phyloP scores from a whole-genome alignment of 2,329 filamentous ascomycete species.

The Stagonosporopsis vannaccii region DNA sequence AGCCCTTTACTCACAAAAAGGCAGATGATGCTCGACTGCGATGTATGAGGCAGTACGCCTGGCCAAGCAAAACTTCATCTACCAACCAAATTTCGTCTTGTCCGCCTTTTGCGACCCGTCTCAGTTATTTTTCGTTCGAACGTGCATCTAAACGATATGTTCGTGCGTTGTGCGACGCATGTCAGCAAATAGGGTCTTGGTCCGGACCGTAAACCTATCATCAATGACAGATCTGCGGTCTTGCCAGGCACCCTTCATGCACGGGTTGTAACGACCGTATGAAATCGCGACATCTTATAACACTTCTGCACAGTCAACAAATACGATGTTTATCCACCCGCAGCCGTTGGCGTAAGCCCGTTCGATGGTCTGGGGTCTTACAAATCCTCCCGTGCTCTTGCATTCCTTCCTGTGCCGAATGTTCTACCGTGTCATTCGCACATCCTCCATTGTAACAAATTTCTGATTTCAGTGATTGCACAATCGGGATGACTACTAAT shows the following conservation, averaged over 20 bases:
- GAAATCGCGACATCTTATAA: neutral
- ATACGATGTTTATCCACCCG: neutral
- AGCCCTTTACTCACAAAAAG: conserved; percentile 7
- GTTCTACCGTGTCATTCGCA: neutral
- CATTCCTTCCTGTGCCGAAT: neutral
- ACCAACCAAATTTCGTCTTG: neutral
- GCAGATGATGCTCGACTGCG: conserved; percentile 9
- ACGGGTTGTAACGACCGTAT: neutral
- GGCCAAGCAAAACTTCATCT: neutral
- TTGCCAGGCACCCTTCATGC: neutral
- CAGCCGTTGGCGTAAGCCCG: neutral
- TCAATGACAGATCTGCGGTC: neutral
- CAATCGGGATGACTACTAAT: neutral
- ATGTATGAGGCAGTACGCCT: neutral
- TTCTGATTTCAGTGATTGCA: neutral
- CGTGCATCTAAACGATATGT: neutral
- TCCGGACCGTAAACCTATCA: conserved; percentile 3
- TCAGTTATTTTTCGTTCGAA: neutral
- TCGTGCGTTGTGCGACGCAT: conserved; percentile 9
- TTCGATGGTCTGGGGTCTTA: neutral
- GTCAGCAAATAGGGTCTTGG: conserved; percentile 13
- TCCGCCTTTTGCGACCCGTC: neutral
- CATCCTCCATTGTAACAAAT: neutral
- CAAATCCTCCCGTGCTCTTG: neutral
- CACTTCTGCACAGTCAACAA: neutral